Conservation (phyloP, 148 eudicot species). For the Simmondsia chinensis region DNA sequence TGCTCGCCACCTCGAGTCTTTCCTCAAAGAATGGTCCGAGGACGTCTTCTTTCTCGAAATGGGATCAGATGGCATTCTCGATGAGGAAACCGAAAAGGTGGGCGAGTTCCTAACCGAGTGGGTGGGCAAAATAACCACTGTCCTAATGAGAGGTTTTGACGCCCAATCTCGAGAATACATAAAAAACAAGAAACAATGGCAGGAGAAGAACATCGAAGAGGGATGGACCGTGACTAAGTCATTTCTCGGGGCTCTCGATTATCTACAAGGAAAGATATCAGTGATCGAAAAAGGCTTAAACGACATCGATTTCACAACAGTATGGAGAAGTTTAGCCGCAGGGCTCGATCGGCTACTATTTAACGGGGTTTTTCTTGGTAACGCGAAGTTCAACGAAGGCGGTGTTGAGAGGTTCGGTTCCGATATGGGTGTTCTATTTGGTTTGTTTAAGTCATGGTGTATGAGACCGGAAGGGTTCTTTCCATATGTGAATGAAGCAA, state of each 20-base stretch:
- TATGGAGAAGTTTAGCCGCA: slow-evolving; percentile 71
- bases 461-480: slow-evolving; percentile 94
- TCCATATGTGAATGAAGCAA: slow-evolving; percentile 57
- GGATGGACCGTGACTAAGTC: slow-evolving; percentile 47
- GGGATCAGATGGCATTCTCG: slow-evolving; percentile 41
- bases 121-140: slow-evolving; percentile 66
- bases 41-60: slow-evolving; percentile 86
- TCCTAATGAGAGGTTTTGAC: slow-evolving; percentile 72
- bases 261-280: slow-evolving; percentile 63
- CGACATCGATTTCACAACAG: slow-evolving; percentile 48
- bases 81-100: slow-evolving; percentile 52
- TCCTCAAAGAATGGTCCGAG: slow-evolving; percentile 72
- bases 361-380: slow-evolving; percentile 46
- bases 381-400: slow-evolving; percentile 51
- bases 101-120: slow-evolving; percentile 74
- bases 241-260: slow-evolving; percentile 66
- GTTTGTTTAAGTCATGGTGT: slow-evolving; percentile 84
- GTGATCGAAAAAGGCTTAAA: slow-evolving; percentile 60
- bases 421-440: slow-evolving; percentile 65
- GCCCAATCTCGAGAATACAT: slow-evolving; percentile 56
- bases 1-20: slow-evolving; percentile 43
- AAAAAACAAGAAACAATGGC: slow-evolving; percentile 90
- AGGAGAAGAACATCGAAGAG: slow-evolving; percentile 59
- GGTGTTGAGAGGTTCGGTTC: slow-evolving; percentile 65
- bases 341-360: slow-evolving; percentile 56